Percentiles rank a stretch among this genome's conserved stretches.
phyloP scores from a whole-genome alignment of 2,329 filamentous ascomycete genomes.

The Exophiala spinifera region DNA sequence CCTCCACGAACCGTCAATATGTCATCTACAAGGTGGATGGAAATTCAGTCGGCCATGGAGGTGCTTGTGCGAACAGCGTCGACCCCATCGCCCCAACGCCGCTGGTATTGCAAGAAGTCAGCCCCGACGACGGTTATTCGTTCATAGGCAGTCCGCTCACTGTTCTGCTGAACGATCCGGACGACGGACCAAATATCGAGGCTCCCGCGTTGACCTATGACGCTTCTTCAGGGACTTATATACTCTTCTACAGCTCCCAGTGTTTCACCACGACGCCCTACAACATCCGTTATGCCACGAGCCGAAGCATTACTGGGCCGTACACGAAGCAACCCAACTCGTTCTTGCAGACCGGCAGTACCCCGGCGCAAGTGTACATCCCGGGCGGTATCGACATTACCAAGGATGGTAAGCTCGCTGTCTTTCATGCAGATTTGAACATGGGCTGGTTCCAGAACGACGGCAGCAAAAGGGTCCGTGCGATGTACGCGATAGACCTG shows the following conservation, averaged over 20 bases:
- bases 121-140: slow-evolving; percentile 48
- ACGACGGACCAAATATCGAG: slow-evolving; percentile 61
- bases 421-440: slow-evolving; percentile 22
- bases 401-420: slow-evolving; percentile 16
- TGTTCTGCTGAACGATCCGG: slow-evolving; percentile 60
- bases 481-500: slow-evolving; percentile 18
- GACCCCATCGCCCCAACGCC: slow-evolving; percentile 36
- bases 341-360: slow-evolving; percentile 15
- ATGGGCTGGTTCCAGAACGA: slow-evolving; percentile 20
- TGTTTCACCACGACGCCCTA: slow-evolving; percentile 54
- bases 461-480: slow-evolving; percentile 14
- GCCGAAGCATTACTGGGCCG: slow-evolving; percentile 49
- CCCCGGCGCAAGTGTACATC: slow-evolving; percentile 26
- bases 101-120: slow-evolving; percentile 40
- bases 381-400: slow-evolving; percentile 28
- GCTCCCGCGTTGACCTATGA: slow-evolving; percentile 54
- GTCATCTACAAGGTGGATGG: slow-evolving; percentile 67
- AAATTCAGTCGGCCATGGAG: slow-evolving; percentile 51
- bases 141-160: slow-evolving; percentile 51
- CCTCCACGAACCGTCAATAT: slow-evolving; percentile 52
- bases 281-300: slow-evolving; percentile 54
- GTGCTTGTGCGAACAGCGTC: slow-evolving; percentile 46
- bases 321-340: slow-evolving; percentile 41
- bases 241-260: slow-evolving; percentile 53
- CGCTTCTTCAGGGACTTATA: slow-evolving; percentile 44